phyloP scores from a whole-genome alignment of 2,329 filamentous ascomycete genomes.

The Fusarium pseudoanthophilum region DNA sequence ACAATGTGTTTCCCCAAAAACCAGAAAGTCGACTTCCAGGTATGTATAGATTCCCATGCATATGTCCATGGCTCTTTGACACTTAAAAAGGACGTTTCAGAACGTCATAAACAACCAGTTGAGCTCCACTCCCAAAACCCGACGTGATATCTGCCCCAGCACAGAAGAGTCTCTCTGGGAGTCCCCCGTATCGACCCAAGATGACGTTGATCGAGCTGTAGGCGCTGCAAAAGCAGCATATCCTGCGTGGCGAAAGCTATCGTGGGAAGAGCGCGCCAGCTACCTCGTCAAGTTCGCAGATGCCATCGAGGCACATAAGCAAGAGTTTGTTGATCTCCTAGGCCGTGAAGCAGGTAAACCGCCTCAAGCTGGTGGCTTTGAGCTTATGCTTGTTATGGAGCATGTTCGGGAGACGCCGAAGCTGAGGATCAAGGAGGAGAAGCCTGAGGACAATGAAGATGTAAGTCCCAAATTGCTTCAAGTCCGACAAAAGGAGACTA shows the following conservation, averaged over 20 bases:
- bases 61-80: fast-evolving
- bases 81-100: background rate
- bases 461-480: background rate
- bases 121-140: constrained; percentile 26
- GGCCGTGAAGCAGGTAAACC: constrained; percentile 44
- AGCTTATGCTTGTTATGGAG: constrained; percentile 4
- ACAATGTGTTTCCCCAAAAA: background rate
- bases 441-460: constrained; percentile 29
- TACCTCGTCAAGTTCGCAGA: constrained; percentile 44
- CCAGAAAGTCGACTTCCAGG: constrained; percentile 1
- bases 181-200: constrained; percentile 42
- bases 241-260: constrained; percentile 44
- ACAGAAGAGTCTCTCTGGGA: constrained; percentile 48
- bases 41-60: fast-evolving
- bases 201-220: constrained; percentile 47
- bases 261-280: constrained; percentile 40
- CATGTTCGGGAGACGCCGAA: background rate
- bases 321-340: constrained; percentile 38
- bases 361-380: constrained; percentile 14
- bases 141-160: constrained; percentile 44
- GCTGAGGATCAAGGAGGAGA: constrained; percentile 27
- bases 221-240: constrained; percentile 43
- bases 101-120: constrained; percentile 51
- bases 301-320: constrained; percentile 39
- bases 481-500: constrained; percentile 21